Percentiles rank a stretch among this genome's conserved stretches.
These are phyloP conservation scores for Sporothrix schenckii DNA, from an alignment of 2,329 filamentous ascomycete genomes.

Conservation along the genomic window DNA sequence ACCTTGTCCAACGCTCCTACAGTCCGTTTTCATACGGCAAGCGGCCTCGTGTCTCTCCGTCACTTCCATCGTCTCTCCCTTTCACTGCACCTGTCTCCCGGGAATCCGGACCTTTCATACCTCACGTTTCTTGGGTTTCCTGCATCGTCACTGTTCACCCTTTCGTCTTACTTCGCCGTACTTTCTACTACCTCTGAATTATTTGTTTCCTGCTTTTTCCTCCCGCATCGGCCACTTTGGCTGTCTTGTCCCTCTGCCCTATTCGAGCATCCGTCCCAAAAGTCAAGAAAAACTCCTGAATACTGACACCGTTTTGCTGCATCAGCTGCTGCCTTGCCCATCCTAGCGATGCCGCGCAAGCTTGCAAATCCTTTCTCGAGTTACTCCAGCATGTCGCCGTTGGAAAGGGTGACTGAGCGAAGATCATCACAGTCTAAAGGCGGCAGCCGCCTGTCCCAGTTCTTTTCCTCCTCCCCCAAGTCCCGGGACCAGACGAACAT, in stretches of 20 bases:
- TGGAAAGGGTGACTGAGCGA: conserved; percentile 58
- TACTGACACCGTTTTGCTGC: conserved; percentile 23
- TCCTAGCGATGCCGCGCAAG: conserved; percentile 60
- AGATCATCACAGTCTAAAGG: conserved; percentile 67
- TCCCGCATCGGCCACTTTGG: conserved; percentile 1
- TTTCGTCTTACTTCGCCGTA: background rate
- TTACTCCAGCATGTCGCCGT: conserved; percentile 51
- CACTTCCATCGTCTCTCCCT: background rate
- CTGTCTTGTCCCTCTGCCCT: background rate
- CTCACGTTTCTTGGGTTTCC: conserved; percentile 11
- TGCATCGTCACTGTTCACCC: background rate
- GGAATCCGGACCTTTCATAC: background rate
- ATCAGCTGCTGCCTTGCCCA: conserved; percentile 32
- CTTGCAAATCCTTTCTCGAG: conserved; percentile 60
- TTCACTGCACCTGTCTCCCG: background rate
- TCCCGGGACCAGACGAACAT: conserved; percentile 64
- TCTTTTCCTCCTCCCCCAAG: conserved; percentile 82
- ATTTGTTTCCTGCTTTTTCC: background rate
- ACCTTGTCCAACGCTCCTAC: background rate
- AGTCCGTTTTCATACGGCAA: conserved; percentile 5
- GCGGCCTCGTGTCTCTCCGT: conserved; percentile 23
- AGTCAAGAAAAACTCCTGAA: background rate
- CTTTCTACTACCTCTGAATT: background rate
- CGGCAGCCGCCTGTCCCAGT: conserved; percentile 71
- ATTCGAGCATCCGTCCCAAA: background rate